Conservation (phyloP, 1,284 basidiomycete species). For the Irpex sp. region DNA sequence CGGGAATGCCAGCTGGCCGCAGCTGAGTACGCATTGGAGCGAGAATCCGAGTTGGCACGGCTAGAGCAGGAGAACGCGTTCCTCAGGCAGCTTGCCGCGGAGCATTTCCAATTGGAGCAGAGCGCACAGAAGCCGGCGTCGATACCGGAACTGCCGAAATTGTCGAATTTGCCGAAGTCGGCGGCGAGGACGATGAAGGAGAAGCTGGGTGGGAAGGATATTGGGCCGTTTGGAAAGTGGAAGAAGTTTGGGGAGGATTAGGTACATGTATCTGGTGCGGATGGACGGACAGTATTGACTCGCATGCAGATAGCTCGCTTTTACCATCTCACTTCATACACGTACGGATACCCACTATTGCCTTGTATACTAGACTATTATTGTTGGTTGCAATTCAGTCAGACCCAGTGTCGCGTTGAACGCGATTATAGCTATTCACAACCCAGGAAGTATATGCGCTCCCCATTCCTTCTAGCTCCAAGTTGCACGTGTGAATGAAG, state of each 20-base stretch:
- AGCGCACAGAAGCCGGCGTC: neutral
- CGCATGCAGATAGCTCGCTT: neutral
- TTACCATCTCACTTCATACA: neutral
- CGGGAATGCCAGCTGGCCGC: conserved; percentile 29
- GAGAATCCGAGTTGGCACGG: conserved; percentile 83
- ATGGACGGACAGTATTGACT: neutral
- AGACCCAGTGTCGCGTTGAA: too few relatives aligned
- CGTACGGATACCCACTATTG: too few relatives aligned
- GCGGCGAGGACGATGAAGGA: neutral
- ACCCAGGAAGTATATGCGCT: too few relatives aligned
- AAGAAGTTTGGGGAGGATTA: conserved; percentile 10
- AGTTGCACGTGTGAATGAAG: too few relatives aligned
- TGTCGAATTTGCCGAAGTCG: conserved; percentile 9
- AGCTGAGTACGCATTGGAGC: conserved; percentile 75
- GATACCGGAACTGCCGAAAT: neutral
- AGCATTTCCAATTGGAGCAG: conserved; percentile 5
- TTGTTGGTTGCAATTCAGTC: too few relatives aligned
- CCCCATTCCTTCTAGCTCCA: too few relatives aligned
- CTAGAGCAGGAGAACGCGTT: conserved; percentile 85
- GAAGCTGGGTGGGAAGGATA: conserved; percentile 7
- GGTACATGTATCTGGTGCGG: neutral
- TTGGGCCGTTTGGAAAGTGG: conserved; percentile 13
- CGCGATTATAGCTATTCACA: too few relatives aligned
- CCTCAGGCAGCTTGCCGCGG: conserved; percentile 60
- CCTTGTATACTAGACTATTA: too few relatives aligned